These are phyloP conservation scores for Heterobasidion parviporum DNA, from an alignment of 1,284 basidiomycete genomes.

Conservation along the genomic window DNA sequence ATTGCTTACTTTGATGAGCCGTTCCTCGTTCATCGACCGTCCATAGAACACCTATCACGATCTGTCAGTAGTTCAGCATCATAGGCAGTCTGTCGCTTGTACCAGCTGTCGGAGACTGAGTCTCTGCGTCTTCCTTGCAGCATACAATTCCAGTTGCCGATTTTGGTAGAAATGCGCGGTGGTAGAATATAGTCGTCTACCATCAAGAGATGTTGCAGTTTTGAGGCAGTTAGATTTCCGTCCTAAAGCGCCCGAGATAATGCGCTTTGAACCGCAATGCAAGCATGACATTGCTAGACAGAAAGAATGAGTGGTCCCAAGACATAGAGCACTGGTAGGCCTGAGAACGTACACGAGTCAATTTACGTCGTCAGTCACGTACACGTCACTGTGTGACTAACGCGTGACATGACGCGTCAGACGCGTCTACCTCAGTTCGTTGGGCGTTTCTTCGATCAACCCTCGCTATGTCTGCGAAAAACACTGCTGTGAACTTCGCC, in stretches of 20 bases:
- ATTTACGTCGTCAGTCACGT: background rate
- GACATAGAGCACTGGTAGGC: background rate
- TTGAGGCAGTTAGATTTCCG: background rate
- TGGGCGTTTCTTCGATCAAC: background rate
- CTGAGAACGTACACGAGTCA: background rate
- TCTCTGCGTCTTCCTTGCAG: conserved; percentile 63
- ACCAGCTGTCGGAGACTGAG: conserved; percentile 80
- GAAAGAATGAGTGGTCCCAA: background rate
- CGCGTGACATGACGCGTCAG: conserved; percentile 4
- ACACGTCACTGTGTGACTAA: background rate
- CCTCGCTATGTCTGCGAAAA: background rate
- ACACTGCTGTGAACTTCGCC: background rate
- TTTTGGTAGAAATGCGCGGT: conserved; percentile 75
- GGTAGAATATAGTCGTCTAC: background rate
- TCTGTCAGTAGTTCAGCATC: conserved; percentile 5
- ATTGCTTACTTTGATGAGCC: conserved; percentile 58
- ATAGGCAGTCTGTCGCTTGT: conserved; percentile 16
- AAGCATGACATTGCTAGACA: background rate
- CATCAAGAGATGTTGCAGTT: background rate
- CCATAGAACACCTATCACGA: conserved; percentile 55
- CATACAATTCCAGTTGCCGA: conserved; percentile 76
- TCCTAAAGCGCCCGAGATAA: background rate
- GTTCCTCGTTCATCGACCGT: conserved; percentile 66
- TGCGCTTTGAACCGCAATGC: background rate
- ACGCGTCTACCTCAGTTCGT: background rate